phyloP scores from a whole-genome alignment of 2,329 filamentous ascomycete species.

The Diaporthe longicolla region DNA sequence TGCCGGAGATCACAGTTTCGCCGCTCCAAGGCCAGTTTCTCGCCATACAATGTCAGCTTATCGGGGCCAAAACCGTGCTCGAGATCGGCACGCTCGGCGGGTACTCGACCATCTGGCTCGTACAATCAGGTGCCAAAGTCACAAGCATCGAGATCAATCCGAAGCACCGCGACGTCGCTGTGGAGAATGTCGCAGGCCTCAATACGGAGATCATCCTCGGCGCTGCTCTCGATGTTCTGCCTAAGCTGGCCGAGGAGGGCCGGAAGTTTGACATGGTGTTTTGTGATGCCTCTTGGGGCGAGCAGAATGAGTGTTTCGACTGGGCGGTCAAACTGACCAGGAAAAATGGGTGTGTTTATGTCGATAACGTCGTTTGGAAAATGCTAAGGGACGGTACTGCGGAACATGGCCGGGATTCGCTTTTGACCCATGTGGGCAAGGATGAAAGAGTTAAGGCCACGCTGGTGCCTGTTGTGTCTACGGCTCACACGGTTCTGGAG shows the following conservation, averaged over 20 bases:
- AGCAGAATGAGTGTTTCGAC: constrained; percentile 65
- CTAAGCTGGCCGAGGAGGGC: constrained; percentile 56
- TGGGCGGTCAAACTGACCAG: constrained; percentile 57
- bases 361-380: constrained; percentile 65
- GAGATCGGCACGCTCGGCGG: constrained; percentile 70
- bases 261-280: constrained; percentile 65
- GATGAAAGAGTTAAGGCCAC: constrained; percentile 45
- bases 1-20: constrained; percentile 56
- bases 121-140: constrained; percentile 56
- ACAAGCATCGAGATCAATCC: constrained; percentile 66
- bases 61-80: constrained; percentile 57
- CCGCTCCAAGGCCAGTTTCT: constrained; percentile 56
- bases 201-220: constrained; percentile 61
- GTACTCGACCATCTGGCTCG: constrained; percentile 68
- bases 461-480: constrained; percentile 42
- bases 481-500: constrained; percentile 32
- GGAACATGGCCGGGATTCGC: constrained; percentile 42
- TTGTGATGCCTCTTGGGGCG: constrained; percentile 66
- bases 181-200: constrained; percentile 53
- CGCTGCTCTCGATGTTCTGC: constrained; percentile 56
- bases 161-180: constrained; percentile 61
- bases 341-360: constrained; percentile 58
- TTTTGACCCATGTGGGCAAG: constrained; percentile 44
- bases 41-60: constrained; percentile 55
- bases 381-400: constrained; percentile 47